phyloP scores from a whole-genome alignment of 495 filamentous ascomycete genomes.

The Hypoxylon rickii region DNA sequence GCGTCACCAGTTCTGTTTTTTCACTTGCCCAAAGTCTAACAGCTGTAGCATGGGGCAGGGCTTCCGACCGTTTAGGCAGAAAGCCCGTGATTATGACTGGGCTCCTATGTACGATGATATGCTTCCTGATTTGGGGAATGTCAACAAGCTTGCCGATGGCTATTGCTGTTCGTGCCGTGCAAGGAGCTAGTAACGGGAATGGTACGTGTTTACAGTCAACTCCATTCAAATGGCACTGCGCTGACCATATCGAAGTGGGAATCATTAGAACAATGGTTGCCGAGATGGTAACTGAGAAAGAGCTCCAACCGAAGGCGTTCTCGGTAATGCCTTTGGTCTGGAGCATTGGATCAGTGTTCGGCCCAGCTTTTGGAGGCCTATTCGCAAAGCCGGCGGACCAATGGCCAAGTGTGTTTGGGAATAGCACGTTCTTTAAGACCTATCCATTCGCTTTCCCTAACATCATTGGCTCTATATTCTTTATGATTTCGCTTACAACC shows the following conservation, averaged over 20 bases:
- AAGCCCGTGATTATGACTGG: conserved; percentile 76
- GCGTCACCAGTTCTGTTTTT: conserved; percentile 73
- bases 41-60: conserved; percentile 78
- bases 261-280: conserved; percentile 73
- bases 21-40: conserved; percentile 73
- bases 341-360: conserved; percentile 84
- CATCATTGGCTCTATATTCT: conserved; percentile 70
- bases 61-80: conserved; percentile 72
- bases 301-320: conserved; percentile 81
- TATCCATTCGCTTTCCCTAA: conserved; percentile 88
- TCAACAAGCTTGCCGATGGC: conserved; percentile 73
- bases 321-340: conserved; percentile 84
- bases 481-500: conserved; percentile 70
- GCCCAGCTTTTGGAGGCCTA: conserved; percentile 83
- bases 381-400: conserved; percentile 79
- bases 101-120: conserved; percentile 71
- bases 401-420: conserved; percentile 67
- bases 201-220: conserved; percentile 41
- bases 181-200: conserved; percentile 70
- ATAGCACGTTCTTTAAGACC: conserved; percentile 65
- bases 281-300: conserved; percentile 78
- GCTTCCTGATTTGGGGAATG: conserved; percentile 76
- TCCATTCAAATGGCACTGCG: too few relatives aligned
- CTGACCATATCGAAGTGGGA: conserved; percentile 50
- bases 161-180: conserved; percentile 67